These are phyloP conservation scores for Colletotrichum nymphaeae DNA, from an alignment of 2,329 filamentous ascomycete species.

Conservation along the genomic window DNA sequence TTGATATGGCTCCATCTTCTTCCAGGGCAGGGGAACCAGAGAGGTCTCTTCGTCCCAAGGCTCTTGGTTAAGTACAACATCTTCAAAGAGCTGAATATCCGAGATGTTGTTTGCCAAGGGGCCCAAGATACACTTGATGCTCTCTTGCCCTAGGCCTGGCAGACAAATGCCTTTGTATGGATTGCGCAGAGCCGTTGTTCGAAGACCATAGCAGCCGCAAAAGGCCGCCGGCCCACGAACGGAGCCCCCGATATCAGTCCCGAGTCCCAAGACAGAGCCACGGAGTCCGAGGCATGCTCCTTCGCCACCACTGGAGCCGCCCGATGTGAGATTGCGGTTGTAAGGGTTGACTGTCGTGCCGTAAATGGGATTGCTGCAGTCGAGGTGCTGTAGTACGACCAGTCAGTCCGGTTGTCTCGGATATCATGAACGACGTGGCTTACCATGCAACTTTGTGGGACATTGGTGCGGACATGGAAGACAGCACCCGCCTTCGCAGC, in stretches of 20 bases:
- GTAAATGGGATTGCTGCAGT: conserved; percentile 51
- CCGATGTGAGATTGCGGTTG: conserved; percentile 51
- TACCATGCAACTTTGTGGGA: conserved; percentile 52
- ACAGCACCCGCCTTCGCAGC: conserved; percentile 50
- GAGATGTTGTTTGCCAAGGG: conserved; percentile 42
- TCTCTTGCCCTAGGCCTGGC: conserved; percentile 47
- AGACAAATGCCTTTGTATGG: conserved; percentile 44
- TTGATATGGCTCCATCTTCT: conserved; percentile 34
- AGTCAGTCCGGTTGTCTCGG: conserved; percentile 17
- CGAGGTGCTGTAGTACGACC: conserved; percentile 37
- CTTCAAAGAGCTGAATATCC: conserved; percentile 51
- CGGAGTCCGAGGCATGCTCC: conserved; percentile 53
- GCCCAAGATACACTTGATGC: conserved; percentile 43
- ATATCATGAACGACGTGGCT: not conserved
- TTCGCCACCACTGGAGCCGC: conserved; percentile 57
- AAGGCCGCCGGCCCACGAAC: conserved; percentile 57
- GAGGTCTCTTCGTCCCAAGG: conserved; percentile 55
- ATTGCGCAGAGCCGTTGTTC: conserved; percentile 48
- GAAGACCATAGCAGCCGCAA: conserved; percentile 55
- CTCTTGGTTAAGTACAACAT: conserved; percentile 49
- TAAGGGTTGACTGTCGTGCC: conserved; percentile 52
- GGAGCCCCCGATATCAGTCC: conserved; percentile 59
- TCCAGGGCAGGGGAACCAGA: conserved; percentile 54
- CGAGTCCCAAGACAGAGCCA: conserved; percentile 54
- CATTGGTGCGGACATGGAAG: conserved; percentile 55